Evolutionary conservation across 1,284 basidiomycete genomes (phyloP), one percentile per base, ranked within the genome.

Genomic region (Naganishia albida): DNA sequence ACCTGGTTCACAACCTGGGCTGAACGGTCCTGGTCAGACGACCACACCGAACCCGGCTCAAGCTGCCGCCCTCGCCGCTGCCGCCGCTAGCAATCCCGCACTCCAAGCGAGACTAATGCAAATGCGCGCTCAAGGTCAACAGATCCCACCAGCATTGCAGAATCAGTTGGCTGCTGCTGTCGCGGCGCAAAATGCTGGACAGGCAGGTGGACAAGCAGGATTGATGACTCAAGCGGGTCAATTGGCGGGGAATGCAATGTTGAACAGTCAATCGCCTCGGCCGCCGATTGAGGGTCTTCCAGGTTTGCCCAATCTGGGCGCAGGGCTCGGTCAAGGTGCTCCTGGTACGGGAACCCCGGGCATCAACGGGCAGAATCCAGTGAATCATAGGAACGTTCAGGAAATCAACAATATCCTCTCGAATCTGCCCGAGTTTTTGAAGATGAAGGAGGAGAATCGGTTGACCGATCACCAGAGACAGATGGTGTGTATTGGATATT

Each of bases 401-500:
- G 40, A 62, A 39, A 51, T 65, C 13, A 38, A 72, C 1, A 72
- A 75, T 15, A 74, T 72, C 46, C 71, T 77, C 43, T 72, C 74
- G 1, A 71, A 73, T 63, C 64, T 77, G 66, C 65, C 70, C 42
- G 68, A 73, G 59, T 48, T 72, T 43, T 38, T 66, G 30, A 60
- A 57, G 40, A 66, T 62, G 66, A 72, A 74, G 63, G 62, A 70
- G 30, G 60, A 69, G 13, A 74, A 73, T 3, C 65, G 70, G 52
- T 59, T 77, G 26, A 64, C 57, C 8, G 66, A 70, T 1, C 71
- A 73, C 40, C 72, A 74, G 56, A 73, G 72, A 52, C 70, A 69
- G 26, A 55, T 73, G 65, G 75, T 77, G 39, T 67, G 74, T 71
- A 0, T 34, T 39, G 23, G 38, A 34, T 6, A 7, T 51, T 18